A percentile compares a stretch with the other conserved stretches of the same genome.
These are phyloP conservation scores for Adansonia grandidieri DNA, from an alignment of 441 rosid genomes.

Conservation along the genomic window DNA sequence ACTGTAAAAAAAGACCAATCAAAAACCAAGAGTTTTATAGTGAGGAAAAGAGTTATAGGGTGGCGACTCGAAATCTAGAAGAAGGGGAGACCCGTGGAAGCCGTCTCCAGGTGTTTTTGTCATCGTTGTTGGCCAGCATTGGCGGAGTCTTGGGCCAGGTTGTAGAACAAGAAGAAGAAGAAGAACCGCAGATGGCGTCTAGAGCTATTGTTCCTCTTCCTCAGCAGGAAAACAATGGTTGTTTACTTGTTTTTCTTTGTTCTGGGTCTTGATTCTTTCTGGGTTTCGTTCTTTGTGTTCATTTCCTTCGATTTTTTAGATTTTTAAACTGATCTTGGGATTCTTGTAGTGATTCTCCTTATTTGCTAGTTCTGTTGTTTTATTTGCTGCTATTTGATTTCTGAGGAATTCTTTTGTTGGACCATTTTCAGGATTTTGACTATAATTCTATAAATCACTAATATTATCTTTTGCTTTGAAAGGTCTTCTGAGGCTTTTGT, in stretches of 20 bases:
- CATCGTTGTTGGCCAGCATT: constrained; percentile 38
- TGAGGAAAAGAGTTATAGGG: constrained; percentile 29
- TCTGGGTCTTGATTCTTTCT: neutral
- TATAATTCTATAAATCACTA: neutral
- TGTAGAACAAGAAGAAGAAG: constrained; percentile 30
- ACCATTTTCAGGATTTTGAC: neutral
- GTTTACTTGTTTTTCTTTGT: neutral
- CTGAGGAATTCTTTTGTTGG: neutral
- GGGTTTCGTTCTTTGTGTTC: neutral
- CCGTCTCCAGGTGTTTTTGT: constrained; percentile 52
- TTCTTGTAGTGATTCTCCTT: neutral
- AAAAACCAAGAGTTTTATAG: neutral
- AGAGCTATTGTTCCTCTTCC: constrained; percentile 32
- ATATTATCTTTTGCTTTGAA: neutral
- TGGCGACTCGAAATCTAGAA: constrained; percentile 39
- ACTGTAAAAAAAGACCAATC: neutral
- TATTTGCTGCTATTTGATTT: neutral
- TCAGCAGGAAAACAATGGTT: constrained; percentile 34
- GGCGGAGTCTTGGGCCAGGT: constrained; percentile 42
- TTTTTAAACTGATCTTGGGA: neutral
- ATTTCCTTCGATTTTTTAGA: neutral
- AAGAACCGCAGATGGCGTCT: constrained; percentile 38
- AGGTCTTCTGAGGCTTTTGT: neutral
- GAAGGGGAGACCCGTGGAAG: constrained; percentile 50
- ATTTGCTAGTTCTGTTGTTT: neutral